These are phyloP conservation scores for Trichoderma sp. DNA, from an alignment of 2,329 filamentous ascomycete genomes.

Conservation along the genomic window DNA sequence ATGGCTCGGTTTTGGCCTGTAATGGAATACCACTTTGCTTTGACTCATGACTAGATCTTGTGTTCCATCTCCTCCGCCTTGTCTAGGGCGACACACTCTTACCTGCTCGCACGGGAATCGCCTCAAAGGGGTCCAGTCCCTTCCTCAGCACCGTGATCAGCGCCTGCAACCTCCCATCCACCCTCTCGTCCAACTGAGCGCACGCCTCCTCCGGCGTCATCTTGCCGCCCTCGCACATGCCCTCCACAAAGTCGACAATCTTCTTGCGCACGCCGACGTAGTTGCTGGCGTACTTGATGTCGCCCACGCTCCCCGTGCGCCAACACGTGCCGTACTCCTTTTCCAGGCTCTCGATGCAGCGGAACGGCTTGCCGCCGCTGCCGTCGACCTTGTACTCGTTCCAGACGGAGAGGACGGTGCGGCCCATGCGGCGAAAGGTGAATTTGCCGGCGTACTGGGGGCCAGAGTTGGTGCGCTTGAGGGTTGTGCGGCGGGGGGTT, in stretches of 20 bases:
- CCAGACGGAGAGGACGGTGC: conserved; percentile 34
- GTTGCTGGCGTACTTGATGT: conserved; percentile 36
- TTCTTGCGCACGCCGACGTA: conserved; percentile 35
- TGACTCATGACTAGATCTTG: not conserved
- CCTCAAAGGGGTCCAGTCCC: conserved; percentile 33
- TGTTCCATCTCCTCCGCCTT: not conserved
- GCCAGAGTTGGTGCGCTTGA: conserved; percentile 31
- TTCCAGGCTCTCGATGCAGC: conserved; percentile 33
- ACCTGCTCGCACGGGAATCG: conserved; percentile 25
- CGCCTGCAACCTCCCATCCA: conserved; percentile 35
- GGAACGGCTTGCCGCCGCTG: conserved; percentile 29
- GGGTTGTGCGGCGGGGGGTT: conserved; percentile 28
- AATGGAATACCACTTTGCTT: not conserved
- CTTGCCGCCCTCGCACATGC: conserved; percentile 27
- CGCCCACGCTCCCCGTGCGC: conserved; percentile 30
- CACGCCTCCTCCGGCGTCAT: conserved; percentile 27
- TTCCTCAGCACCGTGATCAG: conserved; percentile 32
- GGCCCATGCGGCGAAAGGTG: conserved; percentile 34
- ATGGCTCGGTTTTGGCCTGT: not conserved
- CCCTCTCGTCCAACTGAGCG: conserved; percentile 30
- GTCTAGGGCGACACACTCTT: not conserved
- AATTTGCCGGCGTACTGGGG: conserved; percentile 29
- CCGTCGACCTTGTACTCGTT: conserved; percentile 34
- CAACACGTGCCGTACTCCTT: conserved; percentile 31
- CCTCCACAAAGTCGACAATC: conserved; percentile 32